phyloP scores from a whole-genome alignment of 2,329 filamentous ascomycete genomes.

The Cercospora sp. region DNA sequence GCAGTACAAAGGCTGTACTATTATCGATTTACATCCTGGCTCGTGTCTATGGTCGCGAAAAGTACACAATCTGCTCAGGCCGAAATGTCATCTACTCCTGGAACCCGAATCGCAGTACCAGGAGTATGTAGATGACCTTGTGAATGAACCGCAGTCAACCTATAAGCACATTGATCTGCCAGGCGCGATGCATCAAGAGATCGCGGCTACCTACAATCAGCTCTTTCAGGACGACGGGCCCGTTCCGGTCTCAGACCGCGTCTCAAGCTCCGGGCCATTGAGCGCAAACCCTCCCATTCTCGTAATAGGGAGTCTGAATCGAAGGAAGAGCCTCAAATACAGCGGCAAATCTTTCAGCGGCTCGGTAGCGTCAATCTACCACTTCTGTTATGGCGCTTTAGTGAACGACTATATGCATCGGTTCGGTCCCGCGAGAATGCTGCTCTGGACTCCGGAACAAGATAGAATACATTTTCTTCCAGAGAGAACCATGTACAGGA shows the following conservation, averaged over 20 bases:
- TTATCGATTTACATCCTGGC: conserved; percentile 85
- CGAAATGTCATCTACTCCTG: conserved; percentile 79
- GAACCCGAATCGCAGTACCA: conserved; percentile 67
- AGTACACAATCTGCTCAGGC: conserved; percentile 71
- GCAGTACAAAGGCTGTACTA: conserved; percentile 73
- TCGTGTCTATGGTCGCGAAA: conserved; percentile 74
- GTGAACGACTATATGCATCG: conserved; percentile 57
- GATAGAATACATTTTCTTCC: conserved; percentile 64
- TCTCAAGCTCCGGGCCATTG: conserved; percentile 40
- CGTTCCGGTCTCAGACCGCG: conserved; percentile 42
- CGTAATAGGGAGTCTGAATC: conserved; percentile 45
- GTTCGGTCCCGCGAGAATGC: conserved; percentile 76
- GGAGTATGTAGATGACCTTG: conserved; percentile 57
- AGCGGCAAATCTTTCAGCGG: not conserved
- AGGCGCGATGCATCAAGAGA: conserved; percentile 27
- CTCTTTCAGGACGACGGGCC: conserved; percentile 52
- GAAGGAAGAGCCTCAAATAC: conserved; percentile 14
- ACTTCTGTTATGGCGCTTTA: conserved; percentile 58
- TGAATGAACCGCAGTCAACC: conserved; percentile 43
- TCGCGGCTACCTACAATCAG: conserved; percentile 47
- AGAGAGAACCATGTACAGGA: conserved; percentile 35
- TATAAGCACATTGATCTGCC: conserved; percentile 49
- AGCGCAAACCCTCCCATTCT: conserved; percentile 71
- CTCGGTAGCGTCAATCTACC: conserved; percentile 56
- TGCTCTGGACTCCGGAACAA: conserved; percentile 67